Percentiles rank a stretch among this genome's conserved stretches.
phyloP scores from a whole-genome alignment of 345 rosid species.

The Psidium friedrichsthalianum region DNA sequence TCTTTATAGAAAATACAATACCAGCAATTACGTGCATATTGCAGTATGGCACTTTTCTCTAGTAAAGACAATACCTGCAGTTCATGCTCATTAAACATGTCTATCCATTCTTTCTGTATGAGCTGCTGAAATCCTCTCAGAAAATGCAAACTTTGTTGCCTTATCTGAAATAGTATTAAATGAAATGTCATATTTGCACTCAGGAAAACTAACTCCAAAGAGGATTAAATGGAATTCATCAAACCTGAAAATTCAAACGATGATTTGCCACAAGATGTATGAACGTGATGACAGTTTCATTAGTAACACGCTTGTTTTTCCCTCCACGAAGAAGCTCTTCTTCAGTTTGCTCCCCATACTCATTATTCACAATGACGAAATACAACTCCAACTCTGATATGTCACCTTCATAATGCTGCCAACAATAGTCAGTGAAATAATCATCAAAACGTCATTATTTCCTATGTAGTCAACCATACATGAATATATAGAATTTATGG shows the following conservation, averaged over 20 bases:
- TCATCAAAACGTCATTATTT: not conserved
- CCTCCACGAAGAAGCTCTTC: slow-evolving; percentile 93
- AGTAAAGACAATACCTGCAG: slow-evolving; percentile 53
- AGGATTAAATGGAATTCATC: not conserved
- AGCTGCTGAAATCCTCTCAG: slow-evolving; percentile 96
- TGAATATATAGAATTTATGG: not conserved
- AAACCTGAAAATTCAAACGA: slow-evolving; percentile 87
- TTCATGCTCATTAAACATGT: slow-evolving; percentile 97
- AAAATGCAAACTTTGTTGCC: slow-evolving; percentile 89
- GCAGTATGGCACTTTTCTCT: not conserved
- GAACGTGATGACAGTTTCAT: slow-evolving; percentile 83
- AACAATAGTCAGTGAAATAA: not conserved
- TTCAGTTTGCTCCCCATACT: slow-evolving; percentile 93
- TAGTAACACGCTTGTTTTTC: slow-evolving; percentile 63
- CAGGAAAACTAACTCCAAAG: not conserved
- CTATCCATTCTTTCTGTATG: slow-evolving; percentile 86
- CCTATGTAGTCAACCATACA: not conserved
- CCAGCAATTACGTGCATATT: not conserved
- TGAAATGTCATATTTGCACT: not conserved
- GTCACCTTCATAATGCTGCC: slow-evolving; percentile 82
- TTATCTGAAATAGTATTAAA: slow-evolving; percentile 47
- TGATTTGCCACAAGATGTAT: slow-evolving; percentile 96
- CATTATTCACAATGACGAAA: slow-evolving; percentile 90
- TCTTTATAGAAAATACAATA: not conserved
- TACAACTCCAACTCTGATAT: slow-evolving; percentile 78